Conservation (phyloP, 441 rosid genomes). For the Populus tomentosa region DNA sequence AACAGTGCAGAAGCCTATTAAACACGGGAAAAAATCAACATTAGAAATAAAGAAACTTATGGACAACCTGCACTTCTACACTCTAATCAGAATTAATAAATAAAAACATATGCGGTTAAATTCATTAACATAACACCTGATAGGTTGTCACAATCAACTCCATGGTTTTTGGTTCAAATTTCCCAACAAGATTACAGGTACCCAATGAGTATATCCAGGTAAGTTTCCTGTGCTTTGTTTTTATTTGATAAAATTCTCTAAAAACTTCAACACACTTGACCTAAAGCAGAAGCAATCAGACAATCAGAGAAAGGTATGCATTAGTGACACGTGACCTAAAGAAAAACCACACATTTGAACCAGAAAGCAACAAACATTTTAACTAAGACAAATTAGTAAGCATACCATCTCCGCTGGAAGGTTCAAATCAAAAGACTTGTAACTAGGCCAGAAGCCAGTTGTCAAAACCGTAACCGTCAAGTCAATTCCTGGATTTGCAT, state of each 20-base stretch:
- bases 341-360: neutral
- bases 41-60: constrained; percentile 1
- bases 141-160: constrained; percentile 91
- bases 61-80: neutral
- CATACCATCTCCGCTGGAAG: constrained; percentile 95
- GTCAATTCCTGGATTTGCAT: constrained; percentile 87
- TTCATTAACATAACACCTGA: constrained; percentile 50
- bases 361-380: neutral
- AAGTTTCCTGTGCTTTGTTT: constrained; percentile 86
- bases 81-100: neutral
- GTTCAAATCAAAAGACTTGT: constrained; percentile 90
- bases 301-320: neutral
- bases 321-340: neutral
- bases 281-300: constrained; percentile 32
- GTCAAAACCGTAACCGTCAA: constrained; percentile 94
- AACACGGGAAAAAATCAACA: neutral
- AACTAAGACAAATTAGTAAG: neutral
- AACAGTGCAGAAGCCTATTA: constrained; percentile 79
- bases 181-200: constrained; percentile 79
- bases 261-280: constrained; percentile 89
- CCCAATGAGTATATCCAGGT: constrained; percentile 97
- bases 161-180: constrained; percentile 83
- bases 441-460: constrained; percentile 98
- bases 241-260: constrained; percentile 79
- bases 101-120: neutral